A percentile compares a stretch with the other conserved stretches of the same genome.
These are phyloP conservation scores for Hypoxylon cercidicola DNA, from an alignment of 495 filamentous ascomycete species.

Conservation along the genomic window DNA sequence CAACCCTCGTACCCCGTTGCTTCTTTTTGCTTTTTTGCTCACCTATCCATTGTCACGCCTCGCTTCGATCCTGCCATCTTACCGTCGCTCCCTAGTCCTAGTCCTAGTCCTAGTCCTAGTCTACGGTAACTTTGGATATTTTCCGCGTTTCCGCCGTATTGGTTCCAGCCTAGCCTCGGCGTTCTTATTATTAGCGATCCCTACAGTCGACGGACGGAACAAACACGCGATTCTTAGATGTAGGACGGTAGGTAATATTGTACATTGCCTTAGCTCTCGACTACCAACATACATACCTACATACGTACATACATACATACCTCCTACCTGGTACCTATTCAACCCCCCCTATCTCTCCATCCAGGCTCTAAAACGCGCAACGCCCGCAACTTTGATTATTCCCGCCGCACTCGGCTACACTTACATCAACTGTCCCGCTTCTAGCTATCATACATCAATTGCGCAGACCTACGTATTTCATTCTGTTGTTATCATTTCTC, in stretches of 20 bases:
- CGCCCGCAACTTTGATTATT: slow-evolving; percentile 27
- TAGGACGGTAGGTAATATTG: neutral
- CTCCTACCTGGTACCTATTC: slow-evolving; percentile 9
- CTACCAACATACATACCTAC: slow-evolving; percentile 1
- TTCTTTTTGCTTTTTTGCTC: no score
- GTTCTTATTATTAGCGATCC: slow-evolving; percentile 34
- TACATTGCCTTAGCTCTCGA: slow-evolving; percentile 2
- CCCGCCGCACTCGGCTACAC: slow-evolving; percentile 31
- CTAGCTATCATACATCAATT: slow-evolving; percentile 23
- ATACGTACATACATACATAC: no score
- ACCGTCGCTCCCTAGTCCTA: slow-evolving; percentile 4
- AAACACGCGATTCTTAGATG: slow-evolving; percentile 8
- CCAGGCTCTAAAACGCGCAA: slow-evolving; percentile 14
- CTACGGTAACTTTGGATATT: slow-evolving; percentile 28
- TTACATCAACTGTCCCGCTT: slow-evolving; percentile 13
- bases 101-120: no score
- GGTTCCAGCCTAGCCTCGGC: slow-evolving; percentile 22
- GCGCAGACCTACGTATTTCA: slow-evolving; percentile 4
- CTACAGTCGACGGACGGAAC: neutral
- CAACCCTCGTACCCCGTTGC: no score
- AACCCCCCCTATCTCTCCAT: neutral
- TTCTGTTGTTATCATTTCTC: neutral
- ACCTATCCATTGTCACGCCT: slow-evolving; percentile 14
- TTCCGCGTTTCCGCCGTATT: slow-evolving; percentile 35
- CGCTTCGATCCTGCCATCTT: slow-evolving; percentile 22